These are phyloP conservation scores for Boletales sp. DNA, from an alignment of 768 basidiomycete species.

Conservation along the genomic window DNA sequence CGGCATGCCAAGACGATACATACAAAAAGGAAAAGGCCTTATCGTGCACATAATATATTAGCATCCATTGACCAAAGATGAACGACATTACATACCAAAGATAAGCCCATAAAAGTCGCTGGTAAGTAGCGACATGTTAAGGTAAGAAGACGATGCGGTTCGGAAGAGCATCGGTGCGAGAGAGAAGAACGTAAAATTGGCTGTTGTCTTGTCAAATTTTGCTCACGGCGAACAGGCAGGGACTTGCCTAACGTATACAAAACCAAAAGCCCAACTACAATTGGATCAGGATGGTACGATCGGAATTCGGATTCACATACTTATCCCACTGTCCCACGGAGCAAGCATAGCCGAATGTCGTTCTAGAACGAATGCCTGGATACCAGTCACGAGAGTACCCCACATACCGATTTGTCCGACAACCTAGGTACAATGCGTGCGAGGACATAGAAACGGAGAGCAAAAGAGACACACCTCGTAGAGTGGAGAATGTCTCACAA, in stretches of 20 bases:
- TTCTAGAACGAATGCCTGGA: constrained; percentile 72
- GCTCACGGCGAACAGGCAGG: neutral
- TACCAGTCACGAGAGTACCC: constrained; percentile 71
- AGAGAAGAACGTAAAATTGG: constrained; percentile 80
- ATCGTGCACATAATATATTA: neutral
- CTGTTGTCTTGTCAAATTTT: constrained; percentile 28
- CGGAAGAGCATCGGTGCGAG: constrained; percentile 80
- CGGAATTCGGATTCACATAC: constrained; percentile 35
- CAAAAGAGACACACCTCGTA: constrained; percentile 55
- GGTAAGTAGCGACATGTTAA: constrained; percentile 80
- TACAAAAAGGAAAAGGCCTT: constrained; percentile 53
- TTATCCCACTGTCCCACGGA: constrained; percentile 67
- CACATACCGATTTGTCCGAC: constrained; percentile 85
- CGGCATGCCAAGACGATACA: constrained; percentile 7
- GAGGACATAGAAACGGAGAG: neutral
- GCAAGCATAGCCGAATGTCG: constrained; percentile 57
- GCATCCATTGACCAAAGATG: neutral
- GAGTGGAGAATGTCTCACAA: constrained; percentile 74
- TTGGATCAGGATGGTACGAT: constrained; percentile 34
- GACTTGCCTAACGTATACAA: constrained; percentile 40
- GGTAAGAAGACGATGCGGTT: constrained; percentile 80
- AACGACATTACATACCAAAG: constrained; percentile 41
- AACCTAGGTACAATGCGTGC: constrained; percentile 39
- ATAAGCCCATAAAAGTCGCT: constrained; percentile 86
- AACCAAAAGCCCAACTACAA: constrained; percentile 45